Conservation (phyloP, 176 grass and related monocot species). For the Coix lacrymajobi region DNA sequence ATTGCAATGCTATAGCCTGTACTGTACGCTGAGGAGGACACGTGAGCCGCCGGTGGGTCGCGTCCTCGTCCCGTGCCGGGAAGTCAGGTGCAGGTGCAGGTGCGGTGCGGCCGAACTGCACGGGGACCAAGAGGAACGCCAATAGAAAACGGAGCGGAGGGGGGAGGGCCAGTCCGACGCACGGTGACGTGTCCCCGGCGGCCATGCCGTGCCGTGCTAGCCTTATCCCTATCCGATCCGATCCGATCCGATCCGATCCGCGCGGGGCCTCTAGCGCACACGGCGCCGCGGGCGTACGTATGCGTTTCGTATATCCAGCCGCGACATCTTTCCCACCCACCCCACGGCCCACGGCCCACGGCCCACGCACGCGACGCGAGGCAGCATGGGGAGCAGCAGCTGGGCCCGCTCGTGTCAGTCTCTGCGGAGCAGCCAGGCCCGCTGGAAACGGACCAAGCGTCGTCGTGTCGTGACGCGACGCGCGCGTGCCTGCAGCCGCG, state of each 20-base stretch:
- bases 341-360: too few species aligned
- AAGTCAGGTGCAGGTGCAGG: background rate
- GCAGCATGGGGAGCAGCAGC: background rate
- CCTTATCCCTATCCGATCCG: constrained; percentile 12
- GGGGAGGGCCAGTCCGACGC: background rate
- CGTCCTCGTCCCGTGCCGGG: background rate
- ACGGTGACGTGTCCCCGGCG: constrained; percentile 4
- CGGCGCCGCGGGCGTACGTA: background rate
- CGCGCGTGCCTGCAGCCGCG: background rate
- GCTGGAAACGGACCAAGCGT: background rate
- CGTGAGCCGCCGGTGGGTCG: background rate
- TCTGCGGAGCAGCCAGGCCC: background rate
- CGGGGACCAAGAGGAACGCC: background rate
- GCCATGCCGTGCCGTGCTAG: background rate
- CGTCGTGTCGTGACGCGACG: background rate
- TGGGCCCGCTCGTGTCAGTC: background rate
- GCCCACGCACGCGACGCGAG: too few species aligned
- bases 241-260: too few species aligned
- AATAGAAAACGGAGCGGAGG: background rate
- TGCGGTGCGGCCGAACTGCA: background rate
- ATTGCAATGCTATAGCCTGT: too few species aligned
- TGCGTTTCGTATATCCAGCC: too few species aligned
- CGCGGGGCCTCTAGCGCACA: background rate
- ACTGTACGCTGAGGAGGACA: constrained; percentile 17
- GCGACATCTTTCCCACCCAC: too few species aligned